Percentiles rank a stretch among this genome's conserved stretches.
phyloP scores from a whole-genome alignment of 192 early-diverging fungal species.

The Coemansia sp. region DNA sequence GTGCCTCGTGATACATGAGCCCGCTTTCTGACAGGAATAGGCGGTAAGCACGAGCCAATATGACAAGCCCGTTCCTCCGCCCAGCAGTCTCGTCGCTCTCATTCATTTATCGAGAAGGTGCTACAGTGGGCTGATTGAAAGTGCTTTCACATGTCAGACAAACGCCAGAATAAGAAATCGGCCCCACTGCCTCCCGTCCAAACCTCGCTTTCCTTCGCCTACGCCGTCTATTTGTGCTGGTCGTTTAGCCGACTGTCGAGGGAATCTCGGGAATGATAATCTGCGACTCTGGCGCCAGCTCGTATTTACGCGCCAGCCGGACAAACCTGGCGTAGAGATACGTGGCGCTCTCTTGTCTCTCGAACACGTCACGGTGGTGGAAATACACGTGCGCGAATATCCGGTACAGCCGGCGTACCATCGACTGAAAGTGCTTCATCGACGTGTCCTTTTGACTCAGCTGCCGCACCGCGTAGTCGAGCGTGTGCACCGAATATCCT shows the following conservation, averaged over 20 bases:
- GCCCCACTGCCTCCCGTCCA: too few species aligned
- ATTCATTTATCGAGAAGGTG: too few species aligned
- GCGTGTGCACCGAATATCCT: conserved; percentile 89
- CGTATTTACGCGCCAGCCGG: conserved; percentile 59
- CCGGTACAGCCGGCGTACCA: conserved; percentile 91
- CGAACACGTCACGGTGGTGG: conserved; percentile 88
- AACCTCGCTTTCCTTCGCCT: too few species aligned
- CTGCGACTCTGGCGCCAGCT: conserved; percentile 64
- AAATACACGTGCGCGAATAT: conserved; percentile 96
- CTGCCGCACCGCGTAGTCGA: conserved; percentile 82
- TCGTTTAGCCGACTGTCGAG: conserved; percentile 24
- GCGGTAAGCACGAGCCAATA: too few species aligned
- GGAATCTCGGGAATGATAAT: conserved; percentile 67
- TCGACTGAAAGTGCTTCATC: conserved; percentile 82
- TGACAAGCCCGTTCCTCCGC: too few species aligned
- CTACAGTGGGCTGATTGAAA: too few species aligned
- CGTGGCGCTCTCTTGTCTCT: conserved; percentile 77
- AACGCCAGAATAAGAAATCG: too few species aligned
- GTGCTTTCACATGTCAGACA: too few species aligned
- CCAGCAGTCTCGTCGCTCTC: too few species aligned
- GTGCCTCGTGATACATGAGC: too few species aligned
- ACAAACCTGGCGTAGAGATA: conserved; percentile 72
- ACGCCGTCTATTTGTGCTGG: too few species aligned
- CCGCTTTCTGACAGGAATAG: too few species aligned
- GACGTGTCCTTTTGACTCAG: conserved; percentile 68